These are phyloP conservation scores for Penicillium thymicola DNA, from an alignment of 2,329 filamentous ascomycete species.

Conservation along the genomic window DNA sequence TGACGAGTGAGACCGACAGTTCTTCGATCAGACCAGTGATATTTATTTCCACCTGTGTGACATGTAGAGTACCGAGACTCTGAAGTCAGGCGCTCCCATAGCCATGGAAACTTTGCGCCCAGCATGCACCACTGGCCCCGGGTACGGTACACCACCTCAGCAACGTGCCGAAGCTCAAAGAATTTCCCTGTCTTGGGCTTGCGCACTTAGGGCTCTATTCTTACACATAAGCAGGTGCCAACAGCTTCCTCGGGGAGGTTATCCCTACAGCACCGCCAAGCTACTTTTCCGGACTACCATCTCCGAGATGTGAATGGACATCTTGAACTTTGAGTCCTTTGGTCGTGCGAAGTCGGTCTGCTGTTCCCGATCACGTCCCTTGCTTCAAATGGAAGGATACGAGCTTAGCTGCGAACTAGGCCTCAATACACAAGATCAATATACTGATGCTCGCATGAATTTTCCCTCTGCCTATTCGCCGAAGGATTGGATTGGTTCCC, in stretches of 20 bases:
- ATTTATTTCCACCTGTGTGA: conserved; percentile 6
- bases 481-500: neutral
- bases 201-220: neutral
- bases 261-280: neutral
- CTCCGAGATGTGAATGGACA: conserved; percentile 9
- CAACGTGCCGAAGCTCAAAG: conserved; percentile 9
- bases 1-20: neutral
- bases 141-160: neutral
- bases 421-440: conserved; percentile 6
- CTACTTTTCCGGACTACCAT: conserved; percentile 8
- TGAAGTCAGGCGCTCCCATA: conserved; percentile 2
- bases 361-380: neutral
- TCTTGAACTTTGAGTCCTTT: conserved; percentile 2
- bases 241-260: conserved; percentile 3
- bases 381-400: neutral
- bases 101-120: conserved; percentile 3
- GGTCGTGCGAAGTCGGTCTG: neutral
- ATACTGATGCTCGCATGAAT: conserved; percentile 6
- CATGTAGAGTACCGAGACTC: conserved; percentile 11
- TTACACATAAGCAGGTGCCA: neutral
- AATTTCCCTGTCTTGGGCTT: neutral
- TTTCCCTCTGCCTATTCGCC: neutral
- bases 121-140: conserved; percentile 7
- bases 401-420: neutral
- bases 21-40: conserved; percentile 2